A percentile compares a stretch with the other conserved stretches of the same genome.
Evolutionary conservation across 148 eudicot genomes (phyloP).

Genomic region (Vaccinium macrocarpon): DNA sequence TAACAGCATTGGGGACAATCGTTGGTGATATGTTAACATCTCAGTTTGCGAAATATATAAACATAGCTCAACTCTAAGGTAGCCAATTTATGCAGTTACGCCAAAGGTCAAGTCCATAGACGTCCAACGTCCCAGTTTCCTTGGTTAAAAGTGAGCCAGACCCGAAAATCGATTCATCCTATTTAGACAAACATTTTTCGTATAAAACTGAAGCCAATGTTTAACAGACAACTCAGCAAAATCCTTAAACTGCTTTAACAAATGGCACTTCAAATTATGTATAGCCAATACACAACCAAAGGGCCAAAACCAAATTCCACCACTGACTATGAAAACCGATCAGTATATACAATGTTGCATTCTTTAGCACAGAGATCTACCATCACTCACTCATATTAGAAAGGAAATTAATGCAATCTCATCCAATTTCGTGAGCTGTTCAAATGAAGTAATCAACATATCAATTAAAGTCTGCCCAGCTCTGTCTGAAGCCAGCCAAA

Average conservation of each 20-base stretch:
- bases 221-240: background rate
- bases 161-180: background rate
- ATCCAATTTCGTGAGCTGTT: background rate
- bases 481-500: background rate
- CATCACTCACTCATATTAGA: background rate
- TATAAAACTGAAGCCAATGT: background rate
- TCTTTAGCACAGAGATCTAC: background rate
- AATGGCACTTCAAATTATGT: background rate
- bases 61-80: background rate
- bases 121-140: background rate
- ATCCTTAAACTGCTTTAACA: background rate
- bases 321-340: background rate
- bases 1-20: background rate
- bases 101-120: background rate
- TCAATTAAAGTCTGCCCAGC: background rate
- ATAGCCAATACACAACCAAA: background rate
- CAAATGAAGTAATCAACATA: background rate
- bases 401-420: background rate
- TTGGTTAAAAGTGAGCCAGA: background rate
- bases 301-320: background rate
- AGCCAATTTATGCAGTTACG: background rate
- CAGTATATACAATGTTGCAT: background rate
- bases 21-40: background rate
- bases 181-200: background rate
- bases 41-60: background rate